A percentile compares a stretch with the other conserved stretches of the same genome.
Evolutionary conservation across 129 eudicot species (phyloP).

Genomic region (Artemisia tridentata): DNA sequence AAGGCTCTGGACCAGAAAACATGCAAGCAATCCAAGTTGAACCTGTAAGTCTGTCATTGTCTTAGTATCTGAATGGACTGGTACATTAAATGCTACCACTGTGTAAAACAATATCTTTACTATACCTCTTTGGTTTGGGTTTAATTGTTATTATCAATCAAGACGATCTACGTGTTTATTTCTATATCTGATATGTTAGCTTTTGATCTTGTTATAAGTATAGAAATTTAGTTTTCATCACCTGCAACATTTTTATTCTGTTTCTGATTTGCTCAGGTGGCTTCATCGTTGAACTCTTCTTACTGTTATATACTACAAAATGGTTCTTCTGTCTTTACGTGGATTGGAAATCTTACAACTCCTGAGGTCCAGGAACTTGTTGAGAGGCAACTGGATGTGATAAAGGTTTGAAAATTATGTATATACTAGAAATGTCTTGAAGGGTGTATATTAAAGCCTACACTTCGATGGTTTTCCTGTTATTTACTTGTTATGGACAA

Average conservation of each 20-base stretch:
- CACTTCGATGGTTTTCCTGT: background rate
- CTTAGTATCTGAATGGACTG: too few species aligned
- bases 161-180: background rate
- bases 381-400: constrained; percentile 87
- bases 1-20: constrained; percentile 93
- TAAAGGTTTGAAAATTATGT: constrained; percentile 51
- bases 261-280: constrained; percentile 50
- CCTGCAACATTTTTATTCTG: constrained; percentile 1
- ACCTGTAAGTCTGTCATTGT: constrained; percentile 47
- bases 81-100: too few species aligned
- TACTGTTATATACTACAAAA: constrained; percentile 84
- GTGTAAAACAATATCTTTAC: too few species aligned
- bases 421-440: background rate
- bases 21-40: constrained; percentile 99
- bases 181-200: background rate
- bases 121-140: too few species aligned
- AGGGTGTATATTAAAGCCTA: background rate
- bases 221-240: constrained; percentile 14
- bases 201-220: background rate
- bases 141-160: too few species aligned
- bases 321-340: constrained; percentile 66
- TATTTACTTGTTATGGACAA: constrained; percentile 14
- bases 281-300: constrained; percentile 83
- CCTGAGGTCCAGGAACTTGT: constrained; percentile 87
- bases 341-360: constrained; percentile 79